phyloP scores from a whole-genome alignment of 2,329 filamentous ascomycete genomes.

The Dryadomyces sulphureus region DNA sequence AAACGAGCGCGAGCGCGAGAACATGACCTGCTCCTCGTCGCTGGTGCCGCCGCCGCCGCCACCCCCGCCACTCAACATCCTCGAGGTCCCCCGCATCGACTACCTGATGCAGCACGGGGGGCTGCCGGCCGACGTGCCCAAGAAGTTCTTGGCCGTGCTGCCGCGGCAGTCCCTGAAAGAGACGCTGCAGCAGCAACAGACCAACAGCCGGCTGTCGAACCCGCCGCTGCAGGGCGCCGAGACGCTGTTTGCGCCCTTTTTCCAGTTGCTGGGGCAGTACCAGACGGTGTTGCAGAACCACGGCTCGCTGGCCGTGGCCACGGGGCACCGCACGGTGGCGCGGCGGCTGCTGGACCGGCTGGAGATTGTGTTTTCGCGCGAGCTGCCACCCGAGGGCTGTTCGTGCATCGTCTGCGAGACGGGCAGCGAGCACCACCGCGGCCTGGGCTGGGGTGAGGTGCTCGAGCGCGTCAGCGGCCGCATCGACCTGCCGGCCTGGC shows the following conservation, averaged over 20 bases:
- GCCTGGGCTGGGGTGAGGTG: constrained; percentile 89
- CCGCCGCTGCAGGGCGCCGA: constrained; percentile 53
- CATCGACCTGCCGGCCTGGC: constrained; percentile 75
- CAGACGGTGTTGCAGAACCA: constrained; percentile 65
- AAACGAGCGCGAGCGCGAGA: constrained; percentile 6
- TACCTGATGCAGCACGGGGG: constrained; percentile 87
- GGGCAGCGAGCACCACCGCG: constrained; percentile 45
- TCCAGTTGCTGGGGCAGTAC: constrained; percentile 75
- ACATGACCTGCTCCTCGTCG: constrained; percentile 16
- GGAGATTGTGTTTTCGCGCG: constrained; percentile 86
- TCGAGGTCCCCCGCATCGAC: constrained; percentile 70
- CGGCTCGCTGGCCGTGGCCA: constrained; percentile 87
- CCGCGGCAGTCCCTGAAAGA: constrained; percentile 27
- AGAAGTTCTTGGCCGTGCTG: constrained; percentile 53
- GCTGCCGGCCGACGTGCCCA: constrained; percentile 54
- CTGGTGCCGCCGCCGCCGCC: constrained; percentile 41
- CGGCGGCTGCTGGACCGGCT: constrained; percentile 76
- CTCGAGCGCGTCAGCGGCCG: constrained; percentile 84
- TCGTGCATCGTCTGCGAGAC: constrained; percentile 67
- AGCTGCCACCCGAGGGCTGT: constrained; percentile 78
- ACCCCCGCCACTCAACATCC: constrained; percentile 55
- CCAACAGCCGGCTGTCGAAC: constrained; percentile 19
- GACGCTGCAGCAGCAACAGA: background rate
- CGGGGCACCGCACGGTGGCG: constrained; percentile 89
- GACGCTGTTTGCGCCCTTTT: constrained; percentile 68